Evolutionary conservation across 805 yeast genomes (phyloP).

Genomic region (Ogataea paraovalis): DNA sequence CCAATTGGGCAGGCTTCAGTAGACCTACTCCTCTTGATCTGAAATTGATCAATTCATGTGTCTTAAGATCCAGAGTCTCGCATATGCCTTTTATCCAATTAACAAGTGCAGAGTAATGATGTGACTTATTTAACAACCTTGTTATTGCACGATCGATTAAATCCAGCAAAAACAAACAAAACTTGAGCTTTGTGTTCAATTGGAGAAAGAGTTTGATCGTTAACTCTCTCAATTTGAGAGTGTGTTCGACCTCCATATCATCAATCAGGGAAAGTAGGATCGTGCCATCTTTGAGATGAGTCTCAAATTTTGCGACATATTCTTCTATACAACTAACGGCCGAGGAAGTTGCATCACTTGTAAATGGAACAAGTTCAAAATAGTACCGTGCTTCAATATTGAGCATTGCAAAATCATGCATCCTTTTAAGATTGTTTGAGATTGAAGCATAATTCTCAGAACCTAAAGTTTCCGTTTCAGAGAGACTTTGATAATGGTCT

Average conservation of each 20-base stretch:
- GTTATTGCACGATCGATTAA: background rate
- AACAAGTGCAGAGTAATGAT: background rate
- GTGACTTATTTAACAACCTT: background rate
- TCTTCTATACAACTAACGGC: background rate
- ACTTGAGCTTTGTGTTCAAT: background rate
- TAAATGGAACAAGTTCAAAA: constrained; percentile 4
- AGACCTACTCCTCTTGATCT: background rate
- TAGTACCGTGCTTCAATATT: constrained; percentile 2
- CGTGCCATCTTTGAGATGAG: background rate
- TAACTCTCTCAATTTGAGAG: background rate
- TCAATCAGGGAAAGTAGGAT: background rate
- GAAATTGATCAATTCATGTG: background rate
- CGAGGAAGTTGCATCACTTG: constrained; percentile 3
- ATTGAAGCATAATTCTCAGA: constrained; percentile 11
- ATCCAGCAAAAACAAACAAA: background rate
- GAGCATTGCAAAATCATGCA: constrained; percentile 4
- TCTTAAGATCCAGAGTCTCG: background rate
- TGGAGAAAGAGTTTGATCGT: background rate
- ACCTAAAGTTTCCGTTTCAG: background rate
- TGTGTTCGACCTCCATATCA: background rate
- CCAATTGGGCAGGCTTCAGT: background rate
- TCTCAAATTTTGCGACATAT: background rate
- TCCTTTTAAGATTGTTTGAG: constrained; percentile 4
- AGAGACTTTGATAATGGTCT: constrained; percentile 1
- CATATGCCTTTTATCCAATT: background rate